Conservation (phyloP, 2,329 filamentous ascomycete species). For the Zymoseptoria passerinii region DNA sequence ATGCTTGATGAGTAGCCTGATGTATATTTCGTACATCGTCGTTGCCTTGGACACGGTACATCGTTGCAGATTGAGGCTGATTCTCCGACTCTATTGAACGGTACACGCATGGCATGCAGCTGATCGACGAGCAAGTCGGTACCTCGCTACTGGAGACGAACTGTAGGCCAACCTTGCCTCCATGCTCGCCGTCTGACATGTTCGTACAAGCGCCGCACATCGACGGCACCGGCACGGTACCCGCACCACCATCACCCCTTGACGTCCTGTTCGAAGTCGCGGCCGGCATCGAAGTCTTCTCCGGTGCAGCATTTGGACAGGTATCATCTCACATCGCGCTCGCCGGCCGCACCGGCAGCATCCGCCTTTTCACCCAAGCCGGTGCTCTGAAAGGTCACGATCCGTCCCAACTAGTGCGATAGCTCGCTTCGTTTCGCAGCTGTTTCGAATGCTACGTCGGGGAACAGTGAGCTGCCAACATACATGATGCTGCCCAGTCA, state of each 20-base stretch:
- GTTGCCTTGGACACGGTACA: no score
- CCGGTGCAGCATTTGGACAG: background rate
- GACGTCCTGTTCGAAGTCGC: background rate
- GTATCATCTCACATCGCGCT: background rate
- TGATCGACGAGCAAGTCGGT: no score
- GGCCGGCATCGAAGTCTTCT: background rate
- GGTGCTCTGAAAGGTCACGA: constrained; percentile 3
- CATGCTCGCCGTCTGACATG: background rate
- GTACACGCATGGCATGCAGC: no score
- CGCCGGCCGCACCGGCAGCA: background rate
- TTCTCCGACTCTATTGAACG: no score
- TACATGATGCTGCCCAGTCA: background rate
- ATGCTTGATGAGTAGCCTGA: background rate
- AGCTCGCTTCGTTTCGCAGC: constrained; percentile 3
- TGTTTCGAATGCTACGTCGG: constrained; percentile 1
- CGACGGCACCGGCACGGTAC: constrained; percentile 1
- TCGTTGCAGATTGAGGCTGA: no score
- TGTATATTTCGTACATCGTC: background rate
- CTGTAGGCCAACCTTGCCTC: no score
- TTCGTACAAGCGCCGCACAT: constrained; percentile 5
- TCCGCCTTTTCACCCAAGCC: constrained; percentile 2
- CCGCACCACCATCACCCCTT: background rate
- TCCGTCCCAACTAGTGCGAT: constrained; percentile 3
- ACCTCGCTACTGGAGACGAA: no score
- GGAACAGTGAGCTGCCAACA: constrained; percentile 2